These are phyloP conservation scores for Phaeosphaeriaceae sp. DNA, from an alignment of 2,329 filamentous ascomycete genomes.

Conservation along the genomic window DNA sequence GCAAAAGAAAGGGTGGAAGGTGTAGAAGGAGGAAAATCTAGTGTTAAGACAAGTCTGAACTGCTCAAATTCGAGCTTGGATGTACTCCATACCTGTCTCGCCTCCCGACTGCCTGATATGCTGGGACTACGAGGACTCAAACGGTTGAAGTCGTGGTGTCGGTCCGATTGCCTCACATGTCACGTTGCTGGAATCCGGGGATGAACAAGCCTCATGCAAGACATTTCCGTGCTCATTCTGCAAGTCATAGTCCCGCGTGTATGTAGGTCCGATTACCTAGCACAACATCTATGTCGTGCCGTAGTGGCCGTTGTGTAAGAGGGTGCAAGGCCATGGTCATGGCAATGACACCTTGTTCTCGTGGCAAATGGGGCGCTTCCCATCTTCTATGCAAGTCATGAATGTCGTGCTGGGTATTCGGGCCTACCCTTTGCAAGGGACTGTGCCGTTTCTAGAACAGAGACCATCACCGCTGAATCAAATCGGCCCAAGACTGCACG, in stretches of 20 bases:
- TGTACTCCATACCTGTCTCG: not conserved
- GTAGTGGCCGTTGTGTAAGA: too few relatives aligned
- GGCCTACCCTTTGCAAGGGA: not conserved
- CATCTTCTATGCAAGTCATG: not conserved
- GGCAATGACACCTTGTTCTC: not conserved
- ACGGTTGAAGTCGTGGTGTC: not conserved
- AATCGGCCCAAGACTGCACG: too few relatives aligned
- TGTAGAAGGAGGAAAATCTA: too few relatives aligned
- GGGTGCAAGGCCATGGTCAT: too few relatives aligned
- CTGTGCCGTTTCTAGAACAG: too few relatives aligned
- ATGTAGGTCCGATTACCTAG: too few relatives aligned
- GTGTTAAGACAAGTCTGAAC: too few relatives aligned
- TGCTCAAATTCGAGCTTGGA: not conserved
- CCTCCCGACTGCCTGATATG: not conserved
- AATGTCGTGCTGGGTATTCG: not conserved
- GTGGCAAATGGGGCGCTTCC: not conserved
- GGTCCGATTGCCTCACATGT: not conserved
- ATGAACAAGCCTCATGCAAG: not conserved
- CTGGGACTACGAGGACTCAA: not conserved
- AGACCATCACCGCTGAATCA: too few relatives aligned
- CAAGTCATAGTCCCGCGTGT: too few relatives aligned
- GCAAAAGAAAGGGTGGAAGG: constrained; percentile 40
- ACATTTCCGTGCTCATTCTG: not conserved
- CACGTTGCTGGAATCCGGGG: not conserved
- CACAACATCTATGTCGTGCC: too few relatives aligned